Conservation (phyloP, 2,329 filamentous ascomycete genomes). For the Madurella mycetomatis region DNA sequence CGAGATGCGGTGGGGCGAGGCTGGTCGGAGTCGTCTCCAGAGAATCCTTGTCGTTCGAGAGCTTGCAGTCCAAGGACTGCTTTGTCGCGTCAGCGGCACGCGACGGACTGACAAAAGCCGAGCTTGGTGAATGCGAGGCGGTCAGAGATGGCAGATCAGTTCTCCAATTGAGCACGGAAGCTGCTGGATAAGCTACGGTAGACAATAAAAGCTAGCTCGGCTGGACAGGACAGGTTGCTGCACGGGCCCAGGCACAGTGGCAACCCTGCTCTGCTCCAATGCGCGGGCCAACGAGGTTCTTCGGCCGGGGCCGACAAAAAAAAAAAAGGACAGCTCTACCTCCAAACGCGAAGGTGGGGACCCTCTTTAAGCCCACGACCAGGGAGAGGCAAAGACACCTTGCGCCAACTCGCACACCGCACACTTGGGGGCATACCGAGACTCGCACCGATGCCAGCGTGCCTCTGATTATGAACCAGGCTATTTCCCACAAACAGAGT, state of each 20-base stretch:
- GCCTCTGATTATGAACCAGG: slow-evolving; percentile 18
- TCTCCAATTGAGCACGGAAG: slow-evolving; percentile 4
- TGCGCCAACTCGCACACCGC: slow-evolving; percentile 4
- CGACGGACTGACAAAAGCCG: slow-evolving; percentile 8
- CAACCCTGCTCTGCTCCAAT: slow-evolving; percentile 5
- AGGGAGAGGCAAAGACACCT: background rate
- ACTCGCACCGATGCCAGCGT: background rate
- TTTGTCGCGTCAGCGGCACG: slow-evolving; percentile 8
- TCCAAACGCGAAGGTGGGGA: slow-evolving; percentile 8
- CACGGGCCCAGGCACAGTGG: background rate
- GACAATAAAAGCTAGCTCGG: background rate
- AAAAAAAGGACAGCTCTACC: slow-evolving; percentile 27
- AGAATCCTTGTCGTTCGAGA: slow-evolving; percentile 1
- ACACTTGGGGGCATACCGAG: too few relatives aligned
- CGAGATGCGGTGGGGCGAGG: too few relatives aligned
- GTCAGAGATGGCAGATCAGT: slow-evolving; percentile 21
- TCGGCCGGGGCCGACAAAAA: slow-evolving; percentile 15
- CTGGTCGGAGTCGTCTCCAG: too few relatives aligned
- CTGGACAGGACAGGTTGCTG: background rate
- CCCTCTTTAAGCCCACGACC: background rate
- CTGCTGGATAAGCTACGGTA: slow-evolving; percentile 2
- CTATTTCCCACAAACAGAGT: slow-evolving; percentile 11
- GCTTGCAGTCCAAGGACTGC: background rate
- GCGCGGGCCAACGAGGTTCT: background rate
- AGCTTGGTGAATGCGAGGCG: slow-evolving; percentile 8